Evolutionary conservation across 2,329 filamentous ascomycete genomes (phyloP), one percentile per base, ranked within the genome.

Genomic region (Diplodia intermedia): DNA sequence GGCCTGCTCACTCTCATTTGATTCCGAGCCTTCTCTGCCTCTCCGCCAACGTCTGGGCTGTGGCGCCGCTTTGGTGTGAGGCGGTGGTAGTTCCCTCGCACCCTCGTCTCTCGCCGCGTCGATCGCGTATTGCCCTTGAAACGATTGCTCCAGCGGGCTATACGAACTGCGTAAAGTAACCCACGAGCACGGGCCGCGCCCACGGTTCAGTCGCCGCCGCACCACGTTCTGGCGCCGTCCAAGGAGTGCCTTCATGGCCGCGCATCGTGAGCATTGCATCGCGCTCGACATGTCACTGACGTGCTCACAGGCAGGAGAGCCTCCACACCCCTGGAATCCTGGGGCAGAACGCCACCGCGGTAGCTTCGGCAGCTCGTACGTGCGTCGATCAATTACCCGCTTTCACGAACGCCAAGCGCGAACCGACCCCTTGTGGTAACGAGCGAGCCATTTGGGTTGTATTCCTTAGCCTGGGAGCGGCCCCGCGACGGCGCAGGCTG

Each of bases 311-410:
- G 8, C 38, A 60, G 4, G 11, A 47, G 15, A 9, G 12, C 15
- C 12, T 47, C n/a, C n/a, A 29, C 5, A 18, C 14, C 36, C 23
- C 20, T 47, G 36, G 56, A 31, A 47, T 31, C 8, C 38, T 20
- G 36, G 56, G 56, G 12, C 23, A 31, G 23, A 18, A 5, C 56
- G 56, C 56, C 56, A 60, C 56, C 23, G 23, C 40, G 36, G 56
- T 47, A 15, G 47, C 20, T 29, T 14, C 60, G 60, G 43, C 18
- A 36, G 29, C 47, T 63, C 60, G 60, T 63, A 63, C 60, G 11
- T 11, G n/a, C 29, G 60, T 52, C 60, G 60, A 63, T 63, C 60
- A 38, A 14, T 63, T 63, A 63, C 60, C 60, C 60, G 60, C 60
- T 63, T 63, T 63, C 50, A 63, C 60, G 60, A 63, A 20, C 60